phyloP scores from a whole-genome alignment of 129 eudicot species.

The Scalesia atractyloides region DNA sequence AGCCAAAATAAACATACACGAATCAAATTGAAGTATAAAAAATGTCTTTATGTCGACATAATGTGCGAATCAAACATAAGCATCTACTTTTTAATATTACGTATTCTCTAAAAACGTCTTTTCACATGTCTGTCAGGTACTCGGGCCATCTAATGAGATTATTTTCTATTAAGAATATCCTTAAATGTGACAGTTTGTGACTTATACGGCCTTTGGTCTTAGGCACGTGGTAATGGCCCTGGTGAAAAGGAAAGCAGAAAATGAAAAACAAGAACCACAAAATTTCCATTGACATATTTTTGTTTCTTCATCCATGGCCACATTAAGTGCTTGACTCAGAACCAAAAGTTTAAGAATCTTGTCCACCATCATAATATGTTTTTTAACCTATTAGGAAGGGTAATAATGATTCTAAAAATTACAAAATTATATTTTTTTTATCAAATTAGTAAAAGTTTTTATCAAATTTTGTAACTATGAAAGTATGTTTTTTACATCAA shows the following conservation, averaged over 20 bases:
- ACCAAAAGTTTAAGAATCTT: conserved; percentile 76
- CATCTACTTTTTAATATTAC: too few relatives aligned
- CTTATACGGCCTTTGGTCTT: conserved; percentile 80
- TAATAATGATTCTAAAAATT: conserved; percentile 49
- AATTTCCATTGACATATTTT: background rate
- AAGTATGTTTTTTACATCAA: too few relatives aligned
- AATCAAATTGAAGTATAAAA: too few relatives aligned
- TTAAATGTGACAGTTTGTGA: conserved; percentile 68
- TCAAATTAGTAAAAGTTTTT: background rate
- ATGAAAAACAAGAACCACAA: background rate
- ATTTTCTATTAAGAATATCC: conserved; percentile 7
- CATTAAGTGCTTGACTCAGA: conserved; percentile 79
- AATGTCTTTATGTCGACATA: too few relatives aligned
- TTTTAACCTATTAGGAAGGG: background rate
- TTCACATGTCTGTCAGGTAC: too few relatives aligned
- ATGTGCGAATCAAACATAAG: too few relatives aligned
- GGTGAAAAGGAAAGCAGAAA: conserved; percentile 22
- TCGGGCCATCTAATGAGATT: too few relatives aligned
- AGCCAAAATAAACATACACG: too few relatives aligned
- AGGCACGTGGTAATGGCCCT: conserved; percentile 85
- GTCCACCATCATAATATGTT: conserved; percentile 49
- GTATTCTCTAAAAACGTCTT: too few relatives aligned
- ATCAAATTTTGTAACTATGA: background rate
- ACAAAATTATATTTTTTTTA: background rate
- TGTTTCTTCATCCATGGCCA: conserved; percentile 73